Conservation (phyloP, 176 grass and related monocot genomes). For the Cymbopogon citratus region DNA sequence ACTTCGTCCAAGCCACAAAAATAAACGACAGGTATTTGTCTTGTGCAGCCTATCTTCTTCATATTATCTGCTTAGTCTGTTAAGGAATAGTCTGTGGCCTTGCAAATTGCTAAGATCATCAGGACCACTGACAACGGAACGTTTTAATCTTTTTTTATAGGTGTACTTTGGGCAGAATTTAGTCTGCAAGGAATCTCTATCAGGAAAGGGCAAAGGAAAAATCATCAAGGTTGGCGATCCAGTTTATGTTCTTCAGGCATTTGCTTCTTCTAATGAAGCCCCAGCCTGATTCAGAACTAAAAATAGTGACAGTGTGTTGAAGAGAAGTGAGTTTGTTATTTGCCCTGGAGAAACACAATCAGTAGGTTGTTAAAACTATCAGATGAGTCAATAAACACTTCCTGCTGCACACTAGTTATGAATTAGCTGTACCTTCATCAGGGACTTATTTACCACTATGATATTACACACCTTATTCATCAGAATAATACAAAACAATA, state of each 20-base stretch:
- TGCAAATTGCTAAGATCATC: background rate
- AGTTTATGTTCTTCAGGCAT: slow-evolving; percentile 50
- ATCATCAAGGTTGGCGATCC: slow-evolving; percentile 61
- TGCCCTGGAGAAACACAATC: background rate
- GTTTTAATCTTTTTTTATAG: slow-evolving; percentile 23
- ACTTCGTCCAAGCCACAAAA: slow-evolving; percentile 57
- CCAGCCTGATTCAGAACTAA: slow-evolving; percentile 39
- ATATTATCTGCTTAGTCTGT: background rate
- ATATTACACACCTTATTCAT: slow-evolving; percentile 36
- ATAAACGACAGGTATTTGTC: slow-evolving; percentile 47
- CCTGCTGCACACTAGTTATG: background rate
- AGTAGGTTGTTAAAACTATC: background rate
- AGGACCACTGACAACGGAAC: background rate
- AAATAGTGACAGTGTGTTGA: background rate
- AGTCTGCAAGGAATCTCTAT: slow-evolving; percentile 68
- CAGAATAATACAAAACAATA: slow-evolving; percentile 33
- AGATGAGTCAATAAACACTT: background rate
- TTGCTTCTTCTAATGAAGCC: slow-evolving; percentile 49
- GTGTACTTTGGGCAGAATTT: slow-evolving; percentile 86
- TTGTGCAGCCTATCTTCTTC: background rate
- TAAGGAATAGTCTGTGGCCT: background rate
- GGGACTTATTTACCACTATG: background rate
- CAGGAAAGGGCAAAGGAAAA: slow-evolving; percentile 32
- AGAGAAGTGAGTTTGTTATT: background rate
- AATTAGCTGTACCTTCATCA: background rate